These are phyloP conservation scores for Xylaria sp. DNA, from an alignment of 2,329 filamentous ascomycete species.

Conservation along the genomic window DNA sequence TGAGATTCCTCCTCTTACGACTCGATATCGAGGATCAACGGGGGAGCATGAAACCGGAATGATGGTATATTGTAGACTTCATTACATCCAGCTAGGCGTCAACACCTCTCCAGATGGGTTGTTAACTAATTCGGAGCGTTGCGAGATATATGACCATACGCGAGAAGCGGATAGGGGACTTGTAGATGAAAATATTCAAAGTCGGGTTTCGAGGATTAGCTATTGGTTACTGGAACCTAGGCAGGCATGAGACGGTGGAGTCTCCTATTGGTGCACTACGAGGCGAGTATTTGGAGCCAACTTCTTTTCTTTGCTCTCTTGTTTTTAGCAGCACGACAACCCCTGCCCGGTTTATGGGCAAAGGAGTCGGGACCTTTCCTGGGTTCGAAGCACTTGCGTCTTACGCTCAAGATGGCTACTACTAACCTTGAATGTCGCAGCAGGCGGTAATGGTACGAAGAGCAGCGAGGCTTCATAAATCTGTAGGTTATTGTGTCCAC, in stretches of 20 bases:
- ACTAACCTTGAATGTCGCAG: conserved; percentile 4
- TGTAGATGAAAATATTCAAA: background rate
- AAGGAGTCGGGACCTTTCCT: background rate
- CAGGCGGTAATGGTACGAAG: conserved; percentile 13
- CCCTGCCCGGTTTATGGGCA: background rate
- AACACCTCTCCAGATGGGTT: background rate
- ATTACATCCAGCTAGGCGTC: background rate
- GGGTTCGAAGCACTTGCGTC: background rate
- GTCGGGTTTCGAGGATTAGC: background rate
- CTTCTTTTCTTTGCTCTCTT: background rate
- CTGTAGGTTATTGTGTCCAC: conserved; percentile 23
- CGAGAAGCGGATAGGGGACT: background rate
- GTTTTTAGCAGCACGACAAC: background rate
- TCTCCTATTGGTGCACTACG: conserved; percentile 34
- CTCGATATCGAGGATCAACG: background rate
- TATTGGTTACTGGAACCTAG: conserved; percentile 1
- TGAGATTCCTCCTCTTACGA: background rate
- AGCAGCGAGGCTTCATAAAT: conserved; percentile 25
- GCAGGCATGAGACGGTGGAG: conserved; percentile 27
- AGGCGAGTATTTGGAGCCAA: background rate
- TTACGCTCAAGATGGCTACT: conserved; percentile 1
- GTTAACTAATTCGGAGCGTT: background rate
- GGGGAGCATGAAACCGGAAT: background rate
- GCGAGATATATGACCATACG: background rate
- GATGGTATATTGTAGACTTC: background rate